phyloP scores from a whole-genome alignment of 2,329 filamentous ascomycete genomes.

The Monosporascus sp. region DNA sequence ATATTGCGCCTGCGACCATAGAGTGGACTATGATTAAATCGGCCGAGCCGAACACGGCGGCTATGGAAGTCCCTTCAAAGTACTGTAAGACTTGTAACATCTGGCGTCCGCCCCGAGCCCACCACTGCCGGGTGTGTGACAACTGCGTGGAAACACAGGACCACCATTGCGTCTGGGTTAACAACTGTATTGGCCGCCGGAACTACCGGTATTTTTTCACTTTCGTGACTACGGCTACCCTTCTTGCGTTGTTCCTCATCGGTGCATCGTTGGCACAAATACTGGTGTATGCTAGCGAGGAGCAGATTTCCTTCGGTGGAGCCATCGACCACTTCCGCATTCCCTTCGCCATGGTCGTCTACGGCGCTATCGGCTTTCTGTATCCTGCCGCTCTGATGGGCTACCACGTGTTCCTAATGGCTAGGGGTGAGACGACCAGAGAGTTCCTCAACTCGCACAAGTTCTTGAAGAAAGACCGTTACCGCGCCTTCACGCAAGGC shows the following conservation, averaged over 20 bases:
- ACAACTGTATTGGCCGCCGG: conserved; percentile 93
- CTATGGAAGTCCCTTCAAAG: conserved; percentile 97
- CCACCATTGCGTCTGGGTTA: conserved; percentile 98
- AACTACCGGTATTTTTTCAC: conserved; percentile 98
- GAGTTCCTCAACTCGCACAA: conserved; percentile 97
- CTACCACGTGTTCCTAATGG: conserved; percentile 90
- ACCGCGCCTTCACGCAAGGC: conserved; percentile 82
- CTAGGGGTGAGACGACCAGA: conserved; percentile 86
- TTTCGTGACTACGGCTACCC: conserved; percentile 74
- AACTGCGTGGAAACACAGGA: conserved; percentile 97
- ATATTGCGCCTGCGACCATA: conserved; percentile 77
- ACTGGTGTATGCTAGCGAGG: conserved; percentile 60
- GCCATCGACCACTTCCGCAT: conserved; percentile 69
- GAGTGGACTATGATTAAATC: conserved; percentile 93
- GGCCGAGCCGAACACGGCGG: conserved; percentile 66
- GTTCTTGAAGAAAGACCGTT: conserved; percentile 85
- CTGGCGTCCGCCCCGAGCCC: conserved; percentile 91
- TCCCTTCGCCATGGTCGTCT: conserved; percentile 84
- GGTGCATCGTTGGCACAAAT: conserved; percentile 77
- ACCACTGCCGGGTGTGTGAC: conserved; percentile 95
- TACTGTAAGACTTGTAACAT: conserved; percentile 98
- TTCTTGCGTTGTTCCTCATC: conserved; percentile 72
- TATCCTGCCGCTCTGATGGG: conserved; percentile 81
- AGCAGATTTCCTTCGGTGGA: conserved; percentile 60
- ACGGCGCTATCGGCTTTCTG: conserved; percentile 65